A percentile compares a stretch with the other conserved stretches of the same genome.
These are phyloP conservation scores for Aureobasidium sp. DNA, from an alignment of 2,329 filamentous ascomycete species.

Conservation along the genomic window DNA sequence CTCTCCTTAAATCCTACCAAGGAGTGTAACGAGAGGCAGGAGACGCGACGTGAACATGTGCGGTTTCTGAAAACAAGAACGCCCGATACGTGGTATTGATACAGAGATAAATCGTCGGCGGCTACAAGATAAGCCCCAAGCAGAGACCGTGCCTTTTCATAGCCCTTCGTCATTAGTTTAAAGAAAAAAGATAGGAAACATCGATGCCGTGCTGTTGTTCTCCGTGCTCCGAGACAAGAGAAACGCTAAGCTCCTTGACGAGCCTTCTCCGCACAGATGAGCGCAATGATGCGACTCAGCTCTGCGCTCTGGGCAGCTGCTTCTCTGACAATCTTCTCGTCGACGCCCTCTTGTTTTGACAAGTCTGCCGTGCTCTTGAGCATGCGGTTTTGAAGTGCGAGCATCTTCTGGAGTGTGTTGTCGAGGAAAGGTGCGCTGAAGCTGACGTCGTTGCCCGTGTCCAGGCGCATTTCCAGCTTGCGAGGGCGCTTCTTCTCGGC, in stretches of 20 bases:
- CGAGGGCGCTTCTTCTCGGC: constrained; percentile 35
- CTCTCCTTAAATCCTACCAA: background rate
- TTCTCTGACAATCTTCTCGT: constrained; percentile 40
- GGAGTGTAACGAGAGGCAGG: background rate
- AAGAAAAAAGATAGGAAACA: background rate
- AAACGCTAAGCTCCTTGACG: constrained; percentile 33
- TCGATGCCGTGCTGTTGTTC: constrained; percentile 8
- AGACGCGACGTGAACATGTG: background rate
- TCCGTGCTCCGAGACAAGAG: constrained; percentile 1
- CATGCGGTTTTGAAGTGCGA: constrained; percentile 42
- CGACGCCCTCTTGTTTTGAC: constrained; percentile 35
- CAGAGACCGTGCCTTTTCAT: background rate
- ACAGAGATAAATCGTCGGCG: background rate
- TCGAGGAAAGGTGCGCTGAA: constrained; percentile 46
- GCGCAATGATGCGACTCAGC: constrained; percentile 39
- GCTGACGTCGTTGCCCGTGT: constrained; percentile 30
- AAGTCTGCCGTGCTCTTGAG: constrained; percentile 39
- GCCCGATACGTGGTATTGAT: background rate
- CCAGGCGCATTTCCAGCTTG: constrained; percentile 43
- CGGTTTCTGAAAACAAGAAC: background rate
- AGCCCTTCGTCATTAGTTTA: background rate
- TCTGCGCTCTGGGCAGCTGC: constrained; percentile 42
- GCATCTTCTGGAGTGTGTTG: constrained; percentile 43
- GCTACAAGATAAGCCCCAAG: background rate
- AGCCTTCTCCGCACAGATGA: constrained; percentile 45